Percentiles rank a stretch among this genome's conserved stretches.
Evolutionary conservation across 768 basidiomycete genomes (phyloP).

Genomic region (Lentinus brumalis): DNA sequence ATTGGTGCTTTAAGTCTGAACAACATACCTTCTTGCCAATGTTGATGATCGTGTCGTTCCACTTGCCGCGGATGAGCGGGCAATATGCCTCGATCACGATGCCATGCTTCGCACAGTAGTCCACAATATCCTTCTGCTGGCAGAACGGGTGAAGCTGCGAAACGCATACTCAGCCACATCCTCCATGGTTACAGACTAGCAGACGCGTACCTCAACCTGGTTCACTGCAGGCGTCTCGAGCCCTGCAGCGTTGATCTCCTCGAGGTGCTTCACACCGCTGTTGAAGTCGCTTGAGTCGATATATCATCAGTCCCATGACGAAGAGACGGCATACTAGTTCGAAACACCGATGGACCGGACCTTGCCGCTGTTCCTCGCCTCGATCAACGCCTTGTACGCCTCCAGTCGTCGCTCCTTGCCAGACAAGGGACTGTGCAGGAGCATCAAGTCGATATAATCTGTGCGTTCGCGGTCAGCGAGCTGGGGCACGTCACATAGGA

Average conservation of each 20-base stretch:
- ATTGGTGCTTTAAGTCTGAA: not conserved
- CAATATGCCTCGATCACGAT: conserved; percentile 51
- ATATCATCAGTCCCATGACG: not conserved
- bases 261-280: conserved; percentile 70
- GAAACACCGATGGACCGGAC: conserved; percentile 78
- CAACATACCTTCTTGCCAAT: conserved; percentile 60
- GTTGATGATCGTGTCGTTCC: conserved; percentile 53
- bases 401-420: conserved; percentile 66
- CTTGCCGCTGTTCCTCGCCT: conserved; percentile 64
- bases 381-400: conserved; percentile 70
- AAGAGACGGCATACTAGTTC: conserved; percentile 63
- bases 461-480: not conserved
- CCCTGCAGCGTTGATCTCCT: conserved; percentile 69
- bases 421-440: conserved; percentile 74
- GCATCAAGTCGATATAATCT: conserved; percentile 74
- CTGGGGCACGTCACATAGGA: too few relatives aligned
- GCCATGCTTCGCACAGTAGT: conserved; percentile 51
- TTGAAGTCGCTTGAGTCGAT: not conserved
- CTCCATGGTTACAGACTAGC: not conserved
- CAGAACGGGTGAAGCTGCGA: conserved; percentile 81
- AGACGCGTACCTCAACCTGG: conserved; percentile 69
- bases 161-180: not conserved
- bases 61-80: conserved; percentile 59
- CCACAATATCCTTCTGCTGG: conserved; percentile 78
- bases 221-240: conserved; percentile 72